Conservation (phyloP, 2,329 filamentous ascomycete species). For the Alternaria sp. region DNA sequence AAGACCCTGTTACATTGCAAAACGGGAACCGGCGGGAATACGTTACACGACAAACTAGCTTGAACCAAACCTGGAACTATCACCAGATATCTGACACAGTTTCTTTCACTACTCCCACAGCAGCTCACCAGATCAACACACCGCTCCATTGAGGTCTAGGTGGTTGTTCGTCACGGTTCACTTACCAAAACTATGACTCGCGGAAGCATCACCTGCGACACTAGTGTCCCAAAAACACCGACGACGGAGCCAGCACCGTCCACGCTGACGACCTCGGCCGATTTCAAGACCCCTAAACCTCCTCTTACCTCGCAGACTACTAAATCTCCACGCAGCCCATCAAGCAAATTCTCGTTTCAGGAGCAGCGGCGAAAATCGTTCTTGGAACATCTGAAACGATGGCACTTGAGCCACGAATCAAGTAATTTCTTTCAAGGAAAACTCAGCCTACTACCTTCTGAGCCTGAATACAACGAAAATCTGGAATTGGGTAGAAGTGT, state of each 20-base stretch:
- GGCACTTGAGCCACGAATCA: slow-evolving; percentile 38
- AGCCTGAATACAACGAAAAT: slow-evolving; percentile 2
- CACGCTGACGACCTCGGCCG: not conserved
- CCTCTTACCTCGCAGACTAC: slow-evolving; percentile 2
- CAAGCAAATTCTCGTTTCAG: slow-evolving; percentile 23
- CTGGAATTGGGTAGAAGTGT: slow-evolving; percentile 35
- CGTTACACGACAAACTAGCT: not conserved
- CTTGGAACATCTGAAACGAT: slow-evolving; percentile 30
- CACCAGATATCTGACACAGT: not conserved
- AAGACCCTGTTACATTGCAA: not conserved
- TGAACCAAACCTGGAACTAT: not conserved
- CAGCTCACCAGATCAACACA: not conserved
- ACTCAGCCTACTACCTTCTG: slow-evolving; percentile 25
- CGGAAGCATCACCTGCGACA: slow-evolving; percentile 2
- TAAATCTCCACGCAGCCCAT: slow-evolving; percentile 19
- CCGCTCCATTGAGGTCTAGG: not conserved
- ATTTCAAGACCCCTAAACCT: not conserved
- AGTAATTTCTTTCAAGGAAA: slow-evolving; percentile 38
- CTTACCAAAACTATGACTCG: slow-evolving; percentile 12
- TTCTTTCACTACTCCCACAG: not conserved
- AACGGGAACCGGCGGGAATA: not conserved
- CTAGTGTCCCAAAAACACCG: slow-evolving; percentile 7
- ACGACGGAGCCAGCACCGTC: slow-evolving; percentile 1
- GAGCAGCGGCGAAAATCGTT: slow-evolving; percentile 27
- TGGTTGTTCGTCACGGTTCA: not conserved